A percentile compares a stretch with the other conserved stretches of the same genome.
Evolutionary conservation across 2,329 filamentous ascomycete genomes (phyloP).

Genomic region (Magnaporthiopsis poae): DNA sequence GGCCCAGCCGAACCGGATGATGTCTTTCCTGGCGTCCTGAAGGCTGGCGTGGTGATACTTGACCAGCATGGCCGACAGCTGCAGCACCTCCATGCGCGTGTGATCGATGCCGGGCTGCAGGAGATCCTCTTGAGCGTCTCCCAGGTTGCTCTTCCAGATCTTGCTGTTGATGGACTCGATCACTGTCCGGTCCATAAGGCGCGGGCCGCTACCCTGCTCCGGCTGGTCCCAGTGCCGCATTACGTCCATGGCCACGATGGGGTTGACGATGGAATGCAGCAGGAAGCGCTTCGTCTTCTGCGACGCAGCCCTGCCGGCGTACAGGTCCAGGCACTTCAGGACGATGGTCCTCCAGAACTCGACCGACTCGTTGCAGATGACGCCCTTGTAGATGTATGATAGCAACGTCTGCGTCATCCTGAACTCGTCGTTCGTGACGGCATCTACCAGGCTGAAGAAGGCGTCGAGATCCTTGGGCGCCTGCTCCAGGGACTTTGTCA

Average conservation of each 20-base stretch:
- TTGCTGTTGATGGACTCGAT: conserved; percentile 85
- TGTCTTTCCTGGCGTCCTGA: conserved; percentile 87
- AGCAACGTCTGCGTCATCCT: conserved; percentile 66
- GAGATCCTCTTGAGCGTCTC: conserved; percentile 73
- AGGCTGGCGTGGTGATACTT: conserved; percentile 87
- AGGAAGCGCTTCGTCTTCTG: conserved; percentile 91
- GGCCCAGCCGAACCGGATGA: conserved; percentile 98
- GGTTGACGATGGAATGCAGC: conserved; percentile 85
- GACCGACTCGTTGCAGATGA: conserved; percentile 75
- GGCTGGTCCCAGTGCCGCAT: conserved; percentile 66
- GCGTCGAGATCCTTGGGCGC: conserved; percentile 70
- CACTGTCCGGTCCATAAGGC: conserved; percentile 74
- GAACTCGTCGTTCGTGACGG: conserved; percentile 72
- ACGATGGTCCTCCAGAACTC: conserved; percentile 78
- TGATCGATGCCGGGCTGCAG: conserved; percentile 84
- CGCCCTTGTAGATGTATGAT: conserved; percentile 71
- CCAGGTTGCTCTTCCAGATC: conserved; percentile 83
- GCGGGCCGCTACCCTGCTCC: conserved; percentile 48
- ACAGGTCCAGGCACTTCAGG: conserved; percentile 77
- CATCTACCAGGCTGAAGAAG: conserved; percentile 75
- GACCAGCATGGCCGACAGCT: conserved; percentile 86
- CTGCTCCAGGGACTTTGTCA: conserved; percentile 68
- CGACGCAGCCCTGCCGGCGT: conserved; percentile 64
- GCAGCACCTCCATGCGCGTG: conserved; percentile 87
- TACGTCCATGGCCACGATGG: conserved; percentile 91